Evolutionary conservation across 441 rosid species (phyloP).

Genomic region (Biscutella laevigata): DNA sequence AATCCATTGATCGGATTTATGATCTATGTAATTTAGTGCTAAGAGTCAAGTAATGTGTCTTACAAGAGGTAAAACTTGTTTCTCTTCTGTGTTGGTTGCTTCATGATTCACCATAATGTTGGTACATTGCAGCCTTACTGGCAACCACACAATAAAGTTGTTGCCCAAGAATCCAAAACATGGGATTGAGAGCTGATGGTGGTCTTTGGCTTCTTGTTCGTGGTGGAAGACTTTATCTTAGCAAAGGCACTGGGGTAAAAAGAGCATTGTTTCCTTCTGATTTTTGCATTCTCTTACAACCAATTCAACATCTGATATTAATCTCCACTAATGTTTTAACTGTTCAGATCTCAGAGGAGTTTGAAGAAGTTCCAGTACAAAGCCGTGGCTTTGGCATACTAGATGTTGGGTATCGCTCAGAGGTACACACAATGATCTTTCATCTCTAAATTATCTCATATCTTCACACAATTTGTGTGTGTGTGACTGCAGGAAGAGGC

Average conservation of each 20-base stretch:
- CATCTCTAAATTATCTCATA: neutral
- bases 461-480: neutral
- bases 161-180: constrained; percentile 88
- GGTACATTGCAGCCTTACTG: constrained; percentile 56
- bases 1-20: neutral
- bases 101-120: neutral
- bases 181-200: constrained; percentile 99
- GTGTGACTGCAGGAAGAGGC: constrained; percentile 60
- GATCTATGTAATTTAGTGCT: neutral
- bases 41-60: neutral
- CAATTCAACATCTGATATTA: neutral
- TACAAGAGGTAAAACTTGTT: neutral
- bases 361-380: constrained; percentile 84
- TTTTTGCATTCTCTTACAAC: neutral
- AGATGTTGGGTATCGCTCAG: constrained; percentile 86
- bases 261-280: neutral
- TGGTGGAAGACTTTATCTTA: constrained; percentile 92
- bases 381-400: constrained; percentile 97
- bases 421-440: constrained; percentile 34
- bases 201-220: constrained; percentile 99
- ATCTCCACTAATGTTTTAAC: constrained; percentile 8
- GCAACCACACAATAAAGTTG: constrained; percentile 94
- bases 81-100: neutral
- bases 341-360: constrained; percentile 68
- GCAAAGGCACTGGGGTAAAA: constrained; percentile 92